Evolutionary conservation across 179 eudicot genomes (phyloP), one percentile per base, ranked within the genome.

Genomic region (Actinidia chinensis): DNA sequence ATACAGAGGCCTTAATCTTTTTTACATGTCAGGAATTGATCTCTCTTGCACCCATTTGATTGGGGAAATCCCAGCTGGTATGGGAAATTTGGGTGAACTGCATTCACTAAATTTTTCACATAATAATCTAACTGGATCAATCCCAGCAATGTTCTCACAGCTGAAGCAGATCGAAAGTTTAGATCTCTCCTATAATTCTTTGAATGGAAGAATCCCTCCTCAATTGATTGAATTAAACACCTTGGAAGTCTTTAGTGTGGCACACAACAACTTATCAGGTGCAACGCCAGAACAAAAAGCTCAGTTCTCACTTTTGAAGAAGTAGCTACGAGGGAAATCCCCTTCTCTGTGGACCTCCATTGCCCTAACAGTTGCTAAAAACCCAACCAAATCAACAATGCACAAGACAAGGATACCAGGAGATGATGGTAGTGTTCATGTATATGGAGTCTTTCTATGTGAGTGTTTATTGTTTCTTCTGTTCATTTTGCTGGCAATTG

Each of bases 251-350:
- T 64, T 64, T n/a, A 64, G 46, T 64, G 68, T 64, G 43, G 68
- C 68, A 4, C n/a, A 64, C 68, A 64, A 64, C 10, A 33, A 28
- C 10, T 64, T 64, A 13, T 64, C 68, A 33, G 68, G 68, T 64
- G 15, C 3, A 15, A 64, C 68, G 25, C 68, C 44, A 14, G 68
- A 28, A 2, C 68, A 64, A n/a, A 64, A 64, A 64, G 68, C 68
- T 64, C 68, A 28, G 15, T 64, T 64, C 13, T 17, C 43, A 64
- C 68, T 33, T 64, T 64, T 64, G 68, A 64, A 4, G 44, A 14
- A 64, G 43, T 64, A 64, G 68, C 43, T 64, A 64, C 14, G 68
- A 64, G 68, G 46, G 68, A 64, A 64, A 64, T 64, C 44, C 68
- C 43, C 44, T 64, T 64, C 68, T 64, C 14, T 64, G 68, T 13